Percentiles rank a stretch among this genome's conserved stretches.
These are phyloP conservation scores for Rhynchospora pubera DNA, from an alignment of 176 grass and related monocot genomes.

Conservation along the genomic window DNA sequence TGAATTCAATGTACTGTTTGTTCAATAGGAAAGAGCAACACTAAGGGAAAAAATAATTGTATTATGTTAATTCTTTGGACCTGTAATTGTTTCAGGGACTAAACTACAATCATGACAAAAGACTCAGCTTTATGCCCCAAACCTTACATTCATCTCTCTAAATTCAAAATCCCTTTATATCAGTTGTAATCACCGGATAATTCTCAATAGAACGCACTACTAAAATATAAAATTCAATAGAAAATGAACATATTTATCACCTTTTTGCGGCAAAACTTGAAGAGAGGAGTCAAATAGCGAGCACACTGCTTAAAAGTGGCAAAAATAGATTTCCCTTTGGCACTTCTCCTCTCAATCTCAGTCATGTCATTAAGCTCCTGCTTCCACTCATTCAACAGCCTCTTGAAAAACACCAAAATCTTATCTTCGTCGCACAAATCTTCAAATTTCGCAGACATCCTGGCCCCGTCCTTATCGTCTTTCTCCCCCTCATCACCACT, in stretches of 20 bases:
- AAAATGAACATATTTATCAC: conserved; percentile 16
- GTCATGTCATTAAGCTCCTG: conserved; percentile 77
- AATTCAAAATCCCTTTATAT: not conserved
- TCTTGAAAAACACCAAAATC: conserved; percentile 90
- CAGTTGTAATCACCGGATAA: not conserved
- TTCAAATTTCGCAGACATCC: conserved; percentile 71
- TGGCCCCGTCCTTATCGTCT: conserved; percentile 44
- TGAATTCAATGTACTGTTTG: not conserved
- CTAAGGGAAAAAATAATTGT: not conserved
- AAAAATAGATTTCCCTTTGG: conserved; percentile 75
- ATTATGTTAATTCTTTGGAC: not conserved
- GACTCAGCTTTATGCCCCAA: not conserved
- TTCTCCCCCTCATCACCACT: conserved; percentile 43
- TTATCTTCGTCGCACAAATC: conserved; percentile 81
- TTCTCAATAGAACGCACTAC: not conserved
- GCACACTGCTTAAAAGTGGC: conserved; percentile 93
- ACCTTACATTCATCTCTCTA: not conserved
- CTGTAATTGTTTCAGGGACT: not conserved
- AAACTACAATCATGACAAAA: not conserved
- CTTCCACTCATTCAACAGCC: conserved; percentile 77
- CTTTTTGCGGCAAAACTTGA: conserved; percentile 94
- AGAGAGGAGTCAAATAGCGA: conserved; percentile 70
- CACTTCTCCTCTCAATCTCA: conserved; percentile 68
- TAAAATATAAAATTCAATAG: not conserved
- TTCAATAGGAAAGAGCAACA: not conserved